Percentiles rank a stretch among this genome's conserved stretches.
phyloP scores from a whole-genome alignment of 192 early-diverging fungal species.

The Linnemannia zychae region DNA sequence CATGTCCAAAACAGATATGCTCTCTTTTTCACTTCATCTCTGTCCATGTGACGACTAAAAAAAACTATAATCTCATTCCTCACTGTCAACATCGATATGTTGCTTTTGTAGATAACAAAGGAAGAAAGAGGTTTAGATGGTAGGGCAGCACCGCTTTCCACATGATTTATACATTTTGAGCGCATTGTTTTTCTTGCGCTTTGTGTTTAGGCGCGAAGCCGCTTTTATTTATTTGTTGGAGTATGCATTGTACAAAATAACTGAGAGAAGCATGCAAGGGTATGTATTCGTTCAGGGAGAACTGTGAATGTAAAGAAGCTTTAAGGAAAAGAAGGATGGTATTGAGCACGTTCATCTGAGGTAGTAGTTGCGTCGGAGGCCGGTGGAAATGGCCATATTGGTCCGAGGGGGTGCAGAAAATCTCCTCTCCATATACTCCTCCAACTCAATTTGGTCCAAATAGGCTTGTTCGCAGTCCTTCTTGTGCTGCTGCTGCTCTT shows the following conservation, averaged over 20 bases:
- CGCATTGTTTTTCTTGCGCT: too few relatives aligned
- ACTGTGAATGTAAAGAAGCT: not conserved
- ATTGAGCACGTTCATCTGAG: not conserved
- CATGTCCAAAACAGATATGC: not conserved
- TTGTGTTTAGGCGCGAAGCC: too few relatives aligned
- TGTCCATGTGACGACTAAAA: not conserved
- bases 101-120: too few relatives aligned
- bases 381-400: not conserved
- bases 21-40: not conserved
- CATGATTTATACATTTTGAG: too few relatives aligned
- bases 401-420: not conserved
- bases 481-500: not conserved
- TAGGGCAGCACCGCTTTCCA: too few relatives aligned
- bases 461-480: not conserved
- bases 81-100: too few relatives aligned
- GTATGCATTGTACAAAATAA: not conserved
- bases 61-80: too few relatives aligned
- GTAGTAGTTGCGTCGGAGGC: not conserved
- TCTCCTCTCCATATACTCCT: not conserved
- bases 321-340: not conserved
- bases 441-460: not conserved
- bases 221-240: too few relatives aligned
- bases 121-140: too few relatives aligned
- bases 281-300: too few relatives aligned
- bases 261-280: not conserved